These are phyloP conservation scores for Blastobotrys peoriensis DNA, from an alignment of 805 yeast genomes.

Conservation along the genomic window DNA sequence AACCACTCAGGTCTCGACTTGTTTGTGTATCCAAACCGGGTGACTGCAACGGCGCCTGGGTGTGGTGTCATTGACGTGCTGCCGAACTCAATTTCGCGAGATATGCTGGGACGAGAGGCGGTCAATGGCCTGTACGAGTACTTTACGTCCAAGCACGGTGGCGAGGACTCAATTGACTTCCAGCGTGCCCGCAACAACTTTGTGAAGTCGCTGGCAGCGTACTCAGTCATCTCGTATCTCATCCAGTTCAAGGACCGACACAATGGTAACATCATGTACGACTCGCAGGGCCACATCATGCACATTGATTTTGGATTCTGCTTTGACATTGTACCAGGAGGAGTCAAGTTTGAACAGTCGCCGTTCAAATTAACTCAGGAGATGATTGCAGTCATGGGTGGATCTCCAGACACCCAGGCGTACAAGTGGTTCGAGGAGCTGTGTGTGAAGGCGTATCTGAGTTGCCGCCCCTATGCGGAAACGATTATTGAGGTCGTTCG, in stretches of 20 bases:
- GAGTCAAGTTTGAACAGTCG: constrained; percentile 95
- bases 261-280: constrained; percentile 96
- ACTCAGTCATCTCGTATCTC: constrained; percentile 83
- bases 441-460: constrained; percentile 86
- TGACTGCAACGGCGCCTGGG: constrained; percentile 98
- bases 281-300: constrained; percentile 87
- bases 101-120: constrained; percentile 98
- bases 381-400: constrained; percentile 97
- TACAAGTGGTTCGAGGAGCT: constrained; percentile 91
- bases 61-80: constrained; percentile 98
- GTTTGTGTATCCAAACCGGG: constrained; percentile 88
- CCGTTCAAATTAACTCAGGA: constrained; percentile 95
- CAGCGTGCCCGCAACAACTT: constrained; percentile 90
- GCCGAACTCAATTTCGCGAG: constrained; percentile 92
- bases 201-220: constrained; percentile 88
- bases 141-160: constrained; percentile 86
- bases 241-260: constrained; percentile 94
- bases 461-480: constrained; percentile 83
- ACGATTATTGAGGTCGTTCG: constrained; percentile 75
- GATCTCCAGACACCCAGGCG: constrained; percentile 74
- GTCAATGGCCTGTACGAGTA: constrained; percentile 95
- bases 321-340: constrained; percentile 98
- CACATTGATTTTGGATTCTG: constrained; percentile 99
- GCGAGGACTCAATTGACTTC: constrained; percentile 83
- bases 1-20: constrained; percentile 80